Evolutionary conservation across 352 stramenopile genomes (phyloP), one percentile per base, ranked within the genome.

Genomic region (Pythium insidiosum): DNA sequence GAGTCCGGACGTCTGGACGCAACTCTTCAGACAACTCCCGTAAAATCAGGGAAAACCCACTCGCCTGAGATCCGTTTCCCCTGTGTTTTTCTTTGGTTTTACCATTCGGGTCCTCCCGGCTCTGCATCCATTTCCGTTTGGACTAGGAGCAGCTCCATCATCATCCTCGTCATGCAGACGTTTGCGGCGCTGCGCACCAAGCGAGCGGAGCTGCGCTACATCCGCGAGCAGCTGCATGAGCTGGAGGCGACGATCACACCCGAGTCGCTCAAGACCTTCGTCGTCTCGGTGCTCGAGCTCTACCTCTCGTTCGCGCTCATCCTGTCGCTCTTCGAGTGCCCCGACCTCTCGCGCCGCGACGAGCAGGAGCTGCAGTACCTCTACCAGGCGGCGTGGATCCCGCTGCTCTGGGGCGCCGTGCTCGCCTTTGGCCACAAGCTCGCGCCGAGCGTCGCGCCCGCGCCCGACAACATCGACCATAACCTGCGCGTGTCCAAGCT

Each of bases 401-500:
- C 76, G 1, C 47, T 81, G 26, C 20, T 64, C 23, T 44, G 76
- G 13, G 58, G 67, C 11, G 21, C 64, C 4, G 36, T 73, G 9
- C 53, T 89, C 6, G 72, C 74, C 12, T 85, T 84, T 29, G 77
- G 73, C 6, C 58, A 73, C 33, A 67, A 71, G 20, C 26, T 84
- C 9, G 56, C 54, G 7, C 58, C 42, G 12, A 26, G 40, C 1
- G 51, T 76, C 16, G 72, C 69, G 22, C 77, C 77, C 13, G 58
- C 67, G 28, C 67, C 68, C 12, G 63, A 81, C 36, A 64, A 87
- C 47, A 66, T 87, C 42, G 72, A 89, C 28, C 58, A 50, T 18
- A 87, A 87, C 38, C 58, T 87, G 50, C 66, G 79, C 29, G 62
- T 61, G n/a, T 58, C 56, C 61, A 89, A 87, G 61, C 66, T 89